These are phyloP conservation scores for Chaetomium sp. DNA, from an alignment of 2,329 filamentous ascomycete genomes.

Conservation along the genomic window DNA sequence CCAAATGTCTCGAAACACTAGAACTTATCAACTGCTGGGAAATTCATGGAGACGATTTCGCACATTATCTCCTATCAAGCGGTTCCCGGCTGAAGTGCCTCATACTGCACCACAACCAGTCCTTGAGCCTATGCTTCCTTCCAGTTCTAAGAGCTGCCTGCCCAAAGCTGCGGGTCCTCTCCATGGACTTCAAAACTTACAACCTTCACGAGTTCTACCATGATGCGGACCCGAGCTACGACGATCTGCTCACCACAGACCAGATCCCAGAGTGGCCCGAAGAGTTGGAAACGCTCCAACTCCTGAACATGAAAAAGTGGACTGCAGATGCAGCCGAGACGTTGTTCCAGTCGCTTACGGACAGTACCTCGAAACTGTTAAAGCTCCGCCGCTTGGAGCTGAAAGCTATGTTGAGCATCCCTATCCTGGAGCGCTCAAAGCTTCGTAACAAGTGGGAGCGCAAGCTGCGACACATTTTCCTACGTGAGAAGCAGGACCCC, in stretches of 20 bases:
- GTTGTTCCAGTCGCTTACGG: conserved; percentile 77
- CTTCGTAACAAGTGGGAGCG: conserved; percentile 77
- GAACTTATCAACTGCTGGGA: conserved; percentile 80
- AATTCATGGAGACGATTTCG: conserved; percentile 67
- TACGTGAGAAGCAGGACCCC: conserved; percentile 44
- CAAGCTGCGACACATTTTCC: conserved; percentile 69
- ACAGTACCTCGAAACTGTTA: conserved; percentile 66
- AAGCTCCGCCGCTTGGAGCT: conserved; percentile 71
- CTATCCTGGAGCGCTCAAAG: conserved; percentile 80
- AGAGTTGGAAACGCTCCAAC: conserved; percentile 69
- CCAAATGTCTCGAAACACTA: conserved; percentile 65
- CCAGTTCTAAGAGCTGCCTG: conserved; percentile 66
- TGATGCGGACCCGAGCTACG: conserved; percentile 75
- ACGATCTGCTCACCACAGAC: conserved; percentile 62
- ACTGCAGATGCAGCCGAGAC: conserved; percentile 68
- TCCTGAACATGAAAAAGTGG: conserved; percentile 79
- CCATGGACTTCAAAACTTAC: conserved; percentile 79
- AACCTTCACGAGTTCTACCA: conserved; percentile 67
- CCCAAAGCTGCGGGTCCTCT: conserved; percentile 68
- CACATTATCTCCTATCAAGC: conserved; percentile 65
- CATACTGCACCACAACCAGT: conserved; percentile 75
- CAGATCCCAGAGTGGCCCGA: conserved; percentile 79
- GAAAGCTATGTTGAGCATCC: conserved; percentile 75
- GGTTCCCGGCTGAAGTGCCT: conserved; percentile 69
- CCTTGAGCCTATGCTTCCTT: conserved; percentile 75